Base-by-base conservation (phyloP, 2,329 filamentous ascomycete genomes). In the Gyromitra esculenta region DNA sequence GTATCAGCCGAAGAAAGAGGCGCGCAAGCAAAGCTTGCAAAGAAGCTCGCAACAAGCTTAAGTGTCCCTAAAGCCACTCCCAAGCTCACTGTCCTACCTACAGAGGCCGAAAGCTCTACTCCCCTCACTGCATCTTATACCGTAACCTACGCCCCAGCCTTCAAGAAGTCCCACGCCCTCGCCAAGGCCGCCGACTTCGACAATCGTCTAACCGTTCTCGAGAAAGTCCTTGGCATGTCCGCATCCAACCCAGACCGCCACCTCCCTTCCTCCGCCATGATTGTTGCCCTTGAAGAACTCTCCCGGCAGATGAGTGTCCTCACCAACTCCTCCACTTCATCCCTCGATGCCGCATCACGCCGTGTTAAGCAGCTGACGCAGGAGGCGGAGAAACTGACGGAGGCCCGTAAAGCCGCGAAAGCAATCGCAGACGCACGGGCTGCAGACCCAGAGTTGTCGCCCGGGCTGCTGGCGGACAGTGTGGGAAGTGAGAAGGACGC, bases 101-200 rank as follows among this genome's bases (percentile, higher is more conserved):
- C n/a, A 59, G 52, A 64, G 72, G 39, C 21, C 48, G 18, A 66
- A 48, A 39, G 57, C 31, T 3, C 25, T n/a, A 57, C 39, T n/a
- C 1, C 64, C 35, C 52, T 39, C 18, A 77, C 79, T 15, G 84
- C 88, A 45, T 90, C 88, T 41, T 91, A 91, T 80, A 91, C 88
- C 0, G 85, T 91, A 63, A 90, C 88, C 39, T 91, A 91, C 80
- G 87, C 89, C 41, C 90, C 86, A 57, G 87, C 84, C 64, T 92
- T 90, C 79, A 88, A 91, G 80, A 87, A 91, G 81, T 90, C 86
- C 52, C 91, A 93, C 81, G 89, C 91, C 35, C 86, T 97, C 45
- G 89, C 90, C 43, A 92, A 94, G 83, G 91, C 93, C 5, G 92
- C 94, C 31, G 92, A 96, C 78, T 97, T 99, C 81, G 95, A 98